Conservation (phyloP, 441 rosid genomes). For the Rhodomyrtus psidioides region DNA sequence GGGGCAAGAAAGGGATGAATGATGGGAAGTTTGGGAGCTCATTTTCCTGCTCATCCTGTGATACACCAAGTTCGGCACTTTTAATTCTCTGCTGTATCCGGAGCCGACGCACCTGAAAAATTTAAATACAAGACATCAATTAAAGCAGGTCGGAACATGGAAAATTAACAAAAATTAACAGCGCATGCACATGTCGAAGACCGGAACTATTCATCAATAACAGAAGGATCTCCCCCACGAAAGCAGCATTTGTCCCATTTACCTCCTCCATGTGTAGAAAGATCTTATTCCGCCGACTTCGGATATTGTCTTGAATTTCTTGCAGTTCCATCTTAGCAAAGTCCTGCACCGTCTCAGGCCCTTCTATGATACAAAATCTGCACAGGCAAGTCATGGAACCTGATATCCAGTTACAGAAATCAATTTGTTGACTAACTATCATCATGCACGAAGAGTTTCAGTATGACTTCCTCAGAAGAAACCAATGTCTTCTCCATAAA, state of each 20-base stretch:
- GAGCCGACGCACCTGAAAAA: constrained; percentile 72
- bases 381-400: constrained; percentile 4
- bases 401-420: not conserved
- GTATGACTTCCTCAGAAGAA: not conserved
- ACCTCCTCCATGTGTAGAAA: constrained; percentile 99
- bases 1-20: constrained; percentile 95
- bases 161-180: not conserved
- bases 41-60: constrained; percentile 42
- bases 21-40: constrained; percentile 94
- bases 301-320: constrained; percentile 91
- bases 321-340: constrained; percentile 81
- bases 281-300: constrained; percentile 92
- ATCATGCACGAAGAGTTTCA: not conserved
- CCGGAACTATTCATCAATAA: not conserved
- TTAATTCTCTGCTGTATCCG: constrained; percentile 87
- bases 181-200: not conserved
- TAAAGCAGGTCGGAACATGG: not conserved
- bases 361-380: constrained; percentile 98
- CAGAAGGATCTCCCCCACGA: not conserved
- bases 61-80: constrained; percentile 65
- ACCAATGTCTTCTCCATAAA: not conserved
- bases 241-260: not conserved
- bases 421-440: not conserved
- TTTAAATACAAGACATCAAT: not conserved
- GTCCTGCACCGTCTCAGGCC: constrained; percentile 91